phyloP scores from a whole-genome alignment of 768 basidiomycete species.

The Coprinopsis marcescibilis region DNA sequence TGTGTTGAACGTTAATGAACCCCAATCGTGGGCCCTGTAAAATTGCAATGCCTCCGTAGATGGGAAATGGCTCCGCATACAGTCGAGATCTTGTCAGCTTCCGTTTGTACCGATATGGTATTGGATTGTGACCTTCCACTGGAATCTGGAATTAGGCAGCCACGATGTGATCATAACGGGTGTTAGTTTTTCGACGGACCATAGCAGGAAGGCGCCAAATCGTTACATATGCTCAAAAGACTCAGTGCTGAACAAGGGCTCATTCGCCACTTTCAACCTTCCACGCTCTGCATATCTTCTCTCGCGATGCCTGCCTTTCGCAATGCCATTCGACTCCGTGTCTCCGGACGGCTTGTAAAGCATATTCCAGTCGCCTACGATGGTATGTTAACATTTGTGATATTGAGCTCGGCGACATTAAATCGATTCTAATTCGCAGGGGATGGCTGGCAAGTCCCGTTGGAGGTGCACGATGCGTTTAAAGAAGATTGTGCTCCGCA shows the following conservation, averaged over 20 bases:
- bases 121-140: background rate
- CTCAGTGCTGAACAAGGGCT: background rate
- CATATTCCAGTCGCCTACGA: conserved; percentile 19
- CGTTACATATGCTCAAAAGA: conserved; percentile 5
- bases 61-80: too few species aligned
- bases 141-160: conserved; percentile 15
- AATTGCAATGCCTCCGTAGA: too few species aligned
- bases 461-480: background rate
- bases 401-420: background rate
- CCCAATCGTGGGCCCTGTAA: too few species aligned
- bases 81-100: too few species aligned
- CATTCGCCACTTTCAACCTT: conserved; percentile 2
- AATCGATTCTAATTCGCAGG: background rate
- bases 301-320: conserved; percentile 24
- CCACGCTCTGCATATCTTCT: background rate
- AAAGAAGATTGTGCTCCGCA: background rate
- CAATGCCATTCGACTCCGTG: conserved; percentile 18
- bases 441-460: background rate
- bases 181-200: conserved; percentile 19
- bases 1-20: too few species aligned
- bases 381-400: conserved; percentile 21
- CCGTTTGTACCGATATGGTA: background rate
- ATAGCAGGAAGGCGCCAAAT: conserved; percentile 15
- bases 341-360: conserved; percentile 19
- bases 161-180: conserved; percentile 28